Percentiles rank a stretch among this genome's conserved stretches.
Conservation (phyloP, 371 early-diverging fungal genomes). For the Lichtheimia corymbifera region DNA sequence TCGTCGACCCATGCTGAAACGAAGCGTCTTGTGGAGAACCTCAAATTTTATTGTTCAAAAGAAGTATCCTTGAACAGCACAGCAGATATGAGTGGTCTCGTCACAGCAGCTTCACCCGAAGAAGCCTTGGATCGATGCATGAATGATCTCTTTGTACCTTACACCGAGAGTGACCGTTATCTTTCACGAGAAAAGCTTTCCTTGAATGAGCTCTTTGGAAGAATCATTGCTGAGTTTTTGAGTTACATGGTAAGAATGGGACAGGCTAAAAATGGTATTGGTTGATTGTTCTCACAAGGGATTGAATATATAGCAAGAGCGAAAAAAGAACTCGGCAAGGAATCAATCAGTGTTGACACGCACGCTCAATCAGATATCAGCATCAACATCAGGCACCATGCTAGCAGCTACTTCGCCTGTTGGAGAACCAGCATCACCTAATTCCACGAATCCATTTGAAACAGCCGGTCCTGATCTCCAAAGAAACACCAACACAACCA, state of each 20-base stretch:
- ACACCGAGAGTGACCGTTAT: slow-evolving; percentile 88
- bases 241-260: slow-evolving; percentile 38
- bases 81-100: slow-evolving; percentile 30
- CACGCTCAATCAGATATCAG: slow-evolving; percentile 72
- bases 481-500: slow-evolving; percentile 2
- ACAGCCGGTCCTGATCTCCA: neutral
- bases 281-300: neutral
- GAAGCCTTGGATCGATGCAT: slow-evolving; percentile 82
- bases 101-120: slow-evolving; percentile 51
- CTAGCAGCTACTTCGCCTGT: slow-evolving; percentile 21
- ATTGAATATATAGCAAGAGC: slow-evolving; percentile 48
- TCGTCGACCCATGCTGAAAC: slow-evolving; percentile 79
- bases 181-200: slow-evolving; percentile 74
- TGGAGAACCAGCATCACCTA: slow-evolving; percentile 11
- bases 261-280: neutral
- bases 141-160: slow-evolving; percentile 94
- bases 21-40: slow-evolving; percentile 68
- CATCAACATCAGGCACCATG: slow-evolving; percentile 36
- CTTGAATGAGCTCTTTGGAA: slow-evolving; percentile 63
- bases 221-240: slow-evolving; percentile 48
- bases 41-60: slow-evolving; percentile 64
- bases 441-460: slow-evolving; percentile 19
- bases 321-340: slow-evolving; percentile 55
- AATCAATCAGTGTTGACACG: slow-evolving; percentile 70
- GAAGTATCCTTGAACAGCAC: slow-evolving; percentile 44